Conservation (phyloP, 2,329 filamentous ascomycete genomes). For the Bipolaris victoriae region DNA sequence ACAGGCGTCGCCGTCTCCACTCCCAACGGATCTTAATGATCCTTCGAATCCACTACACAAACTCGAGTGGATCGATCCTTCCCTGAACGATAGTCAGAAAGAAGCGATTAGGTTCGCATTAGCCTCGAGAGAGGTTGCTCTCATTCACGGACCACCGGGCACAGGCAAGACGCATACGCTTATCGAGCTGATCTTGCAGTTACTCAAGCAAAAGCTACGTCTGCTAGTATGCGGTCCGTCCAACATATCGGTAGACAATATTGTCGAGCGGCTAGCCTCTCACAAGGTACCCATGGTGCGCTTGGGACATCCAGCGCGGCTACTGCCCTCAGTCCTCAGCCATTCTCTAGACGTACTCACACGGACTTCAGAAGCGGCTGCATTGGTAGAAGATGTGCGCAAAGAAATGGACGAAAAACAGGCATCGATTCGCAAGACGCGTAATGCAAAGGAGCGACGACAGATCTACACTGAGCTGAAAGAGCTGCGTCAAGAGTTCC, state of each 20-base stretch:
- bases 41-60: slow-evolving; percentile 50
- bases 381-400: slow-evolving; percentile 87
- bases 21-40: slow-evolving; percentile 53
- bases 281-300: slow-evolving; percentile 87
- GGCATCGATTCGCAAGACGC: slow-evolving; percentile 84
- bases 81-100: slow-evolving; percentile 66
- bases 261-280: slow-evolving; percentile 86
- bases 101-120: slow-evolving; percentile 80
- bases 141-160: slow-evolving; percentile 94
- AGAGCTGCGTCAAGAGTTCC: slow-evolving; percentile 84
- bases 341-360: slow-evolving; percentile 93
- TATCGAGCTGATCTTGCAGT: slow-evolving; percentile 92
- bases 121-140: slow-evolving; percentile 77
- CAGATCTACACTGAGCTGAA: slow-evolving; percentile 86
- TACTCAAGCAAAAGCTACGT: slow-evolving; percentile 74
- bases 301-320: slow-evolving; percentile 87
- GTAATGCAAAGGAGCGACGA: slow-evolving; percentile 76
- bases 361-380: slow-evolving; percentile 85
- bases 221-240: slow-evolving; percentile 95
- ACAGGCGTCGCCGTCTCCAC: slow-evolving; percentile 59
- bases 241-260: slow-evolving; percentile 98
- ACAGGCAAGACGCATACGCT: slow-evolving; percentile 97
- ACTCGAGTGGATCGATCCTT: slow-evolving; percentile 62
- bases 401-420: slow-evolving; percentile 94
- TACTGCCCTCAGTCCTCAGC: slow-evolving; percentile 84